A percentile compares a stretch with the other conserved stretches of the same genome.
Conservation (phyloP, 2,329 filamentous ascomycete genomes). For the Aspergillus ochraceoroseus region DNA sequence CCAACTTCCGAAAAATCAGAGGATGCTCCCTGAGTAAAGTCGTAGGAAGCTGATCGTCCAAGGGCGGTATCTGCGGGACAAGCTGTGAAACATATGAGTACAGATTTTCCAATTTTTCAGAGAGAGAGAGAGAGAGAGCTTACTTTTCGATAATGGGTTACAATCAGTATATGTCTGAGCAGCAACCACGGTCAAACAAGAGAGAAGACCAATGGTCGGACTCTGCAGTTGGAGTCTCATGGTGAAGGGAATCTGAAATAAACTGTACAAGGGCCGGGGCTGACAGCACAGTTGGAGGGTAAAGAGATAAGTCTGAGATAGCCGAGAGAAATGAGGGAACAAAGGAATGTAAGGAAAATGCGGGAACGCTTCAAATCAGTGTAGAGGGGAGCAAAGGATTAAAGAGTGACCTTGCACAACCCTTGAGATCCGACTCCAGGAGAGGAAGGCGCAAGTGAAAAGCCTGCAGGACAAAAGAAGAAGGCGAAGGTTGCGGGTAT, state of each 20-base stretch:
- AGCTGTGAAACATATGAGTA: constrained; percentile 32
- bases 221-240: constrained; percentile 33
- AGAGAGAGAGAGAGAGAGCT: constrained; percentile 12
- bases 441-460: constrained; percentile 11
- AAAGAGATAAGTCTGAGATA: constrained; percentile 1
- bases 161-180: constrained; percentile 46
- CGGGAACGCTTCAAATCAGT: not conserved
- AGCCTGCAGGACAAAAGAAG: not conserved
- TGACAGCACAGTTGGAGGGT: constrained; percentile 4
- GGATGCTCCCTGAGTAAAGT: constrained; percentile 74
- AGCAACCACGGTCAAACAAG: constrained; percentile 25
- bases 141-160: constrained; percentile 41
- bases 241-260: constrained; percentile 15
- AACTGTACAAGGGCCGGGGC: constrained; percentile 5
- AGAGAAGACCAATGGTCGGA: constrained; percentile 28
- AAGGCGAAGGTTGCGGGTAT: not conserved
- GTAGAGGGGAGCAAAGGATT: not conserved
- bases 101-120: not conserved
- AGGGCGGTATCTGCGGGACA: constrained; percentile 77
- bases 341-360: not conserved
- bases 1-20: constrained; percentile 70
- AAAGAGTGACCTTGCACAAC: not conserved
- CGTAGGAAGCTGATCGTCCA: constrained; percentile 73
- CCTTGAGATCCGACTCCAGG: not conserved
- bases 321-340: constrained; percentile 2